Conservation (phyloP, 2,329 filamentous ascomycete genomes). For the Trichophyton mentagrophytes region DNA sequence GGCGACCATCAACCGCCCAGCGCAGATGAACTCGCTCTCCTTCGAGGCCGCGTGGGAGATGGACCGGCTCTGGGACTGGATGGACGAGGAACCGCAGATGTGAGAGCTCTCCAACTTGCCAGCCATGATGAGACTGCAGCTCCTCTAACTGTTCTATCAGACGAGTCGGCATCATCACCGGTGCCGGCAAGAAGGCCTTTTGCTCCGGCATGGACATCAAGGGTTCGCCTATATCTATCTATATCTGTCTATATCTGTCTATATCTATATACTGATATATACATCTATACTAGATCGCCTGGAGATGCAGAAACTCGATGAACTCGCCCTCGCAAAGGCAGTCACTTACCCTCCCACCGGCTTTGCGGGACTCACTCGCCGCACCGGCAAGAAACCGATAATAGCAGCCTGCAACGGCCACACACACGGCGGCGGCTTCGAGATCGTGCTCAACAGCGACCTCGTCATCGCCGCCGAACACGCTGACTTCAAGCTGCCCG, state of each 20-base stretch:
- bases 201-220: constrained; percentile 34
- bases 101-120: constrained; percentile 10
- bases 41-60: constrained; percentile 27
- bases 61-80: constrained; percentile 29
- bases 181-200: constrained; percentile 32
- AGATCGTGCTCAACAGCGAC: constrained; percentile 80
- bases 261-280: too few relatives aligned
- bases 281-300: constrained; percentile 16
- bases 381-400: constrained; percentile 57
- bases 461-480: constrained; percentile 48
- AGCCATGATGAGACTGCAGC: not conserved
- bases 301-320: constrained; percentile 19
- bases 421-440: constrained; percentile 63
- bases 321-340: constrained; percentile 15
- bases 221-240: constrained; percentile 18
- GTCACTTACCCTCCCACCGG: constrained; percentile 35
- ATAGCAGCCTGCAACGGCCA: constrained; percentile 65
- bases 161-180: constrained; percentile 30
- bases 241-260: not conserved
- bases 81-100: constrained; percentile 30
- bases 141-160: constrained; percentile 35
- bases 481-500: constrained; percentile 56
- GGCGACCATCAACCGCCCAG: constrained; percentile 32
- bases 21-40: constrained; percentile 31
- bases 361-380: constrained; percentile 43